Evolutionary conservation across 768 basidiomycete genomes (phyloP).

Genomic region (Tulasnella sp.): DNA sequence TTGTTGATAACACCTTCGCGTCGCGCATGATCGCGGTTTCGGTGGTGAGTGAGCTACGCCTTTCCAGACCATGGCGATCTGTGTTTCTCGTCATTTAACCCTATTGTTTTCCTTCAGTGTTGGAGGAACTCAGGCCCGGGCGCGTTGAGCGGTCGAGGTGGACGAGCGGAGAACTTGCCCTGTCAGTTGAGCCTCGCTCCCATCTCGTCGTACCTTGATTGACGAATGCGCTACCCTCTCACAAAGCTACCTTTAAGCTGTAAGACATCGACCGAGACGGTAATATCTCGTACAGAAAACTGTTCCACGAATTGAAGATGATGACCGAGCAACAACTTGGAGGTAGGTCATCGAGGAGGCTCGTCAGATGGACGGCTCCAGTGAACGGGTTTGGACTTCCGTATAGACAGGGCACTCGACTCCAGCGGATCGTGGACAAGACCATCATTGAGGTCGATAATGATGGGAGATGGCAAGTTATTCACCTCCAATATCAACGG

Average conservation of each 20-base stretch:
- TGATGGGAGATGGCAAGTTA: slow-evolving; percentile 91
- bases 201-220: slow-evolving; percentile 15
- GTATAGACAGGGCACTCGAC: slow-evolving; percentile 79
- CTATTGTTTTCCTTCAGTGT: slow-evolving; percentile 58
- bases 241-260: slow-evolving; percentile 95
- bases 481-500: no score
- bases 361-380: neutral
- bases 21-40: slow-evolving; percentile 99
- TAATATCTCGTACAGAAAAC: slow-evolving; percentile 96
- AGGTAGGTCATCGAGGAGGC: slow-evolving; percentile 53
- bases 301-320: slow-evolving; percentile 98
- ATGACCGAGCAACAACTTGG: slow-evolving; percentile 99
- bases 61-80: neutral
- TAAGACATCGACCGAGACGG: slow-evolving; percentile 99
- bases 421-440: slow-evolving; percentile 99
- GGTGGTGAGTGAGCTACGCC: slow-evolving; percentile 85
- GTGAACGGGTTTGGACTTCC: no score
- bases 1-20: slow-evolving; percentile 97
- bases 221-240: neutral
- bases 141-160: slow-evolving; percentile 96
- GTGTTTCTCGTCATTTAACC: neutral
- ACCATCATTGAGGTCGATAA: slow-evolving; percentile 99
- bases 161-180: slow-evolving; percentile 92
- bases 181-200: slow-evolving; percentile 58
- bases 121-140: slow-evolving; percentile 91